These are phyloP conservation scores for Mycena pura DNA, from an alignment of 768 basidiomycete species.

Conservation along the genomic window DNA sequence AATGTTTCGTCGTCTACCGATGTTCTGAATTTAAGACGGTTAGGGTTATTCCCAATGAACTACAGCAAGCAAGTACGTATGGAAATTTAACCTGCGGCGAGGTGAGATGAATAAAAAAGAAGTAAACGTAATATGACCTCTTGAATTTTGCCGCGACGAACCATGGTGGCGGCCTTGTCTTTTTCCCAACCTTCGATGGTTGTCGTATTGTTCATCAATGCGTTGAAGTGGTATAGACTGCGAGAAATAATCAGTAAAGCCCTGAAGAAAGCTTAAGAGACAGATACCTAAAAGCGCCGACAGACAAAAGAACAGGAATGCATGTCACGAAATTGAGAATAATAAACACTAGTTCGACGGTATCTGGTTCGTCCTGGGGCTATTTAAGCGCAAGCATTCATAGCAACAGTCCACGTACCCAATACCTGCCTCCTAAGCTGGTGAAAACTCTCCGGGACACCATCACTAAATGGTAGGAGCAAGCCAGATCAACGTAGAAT, in stretches of 20 bases:
- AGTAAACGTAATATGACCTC: constrained; percentile 59
- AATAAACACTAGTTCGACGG: constrained; percentile 79
- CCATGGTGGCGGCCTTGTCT: constrained; percentile 88
- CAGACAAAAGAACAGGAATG: constrained; percentile 83
- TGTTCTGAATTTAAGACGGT: constrained; percentile 59
- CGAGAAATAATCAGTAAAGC: background rate
- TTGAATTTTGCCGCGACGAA: constrained; percentile 83
- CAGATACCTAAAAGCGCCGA: constrained; percentile 86
- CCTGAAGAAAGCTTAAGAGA: background rate
- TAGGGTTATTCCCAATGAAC: background rate
- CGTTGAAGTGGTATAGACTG: constrained; percentile 88
- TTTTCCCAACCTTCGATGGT: constrained; percentile 99
- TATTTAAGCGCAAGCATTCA: background rate
- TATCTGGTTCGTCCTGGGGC: constrained; percentile 71
- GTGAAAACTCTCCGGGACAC: constrained; percentile 67
- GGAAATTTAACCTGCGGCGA: constrained; percentile 81
- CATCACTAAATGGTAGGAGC: constrained; percentile 88
- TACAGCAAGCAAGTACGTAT: constrained; percentile 64
- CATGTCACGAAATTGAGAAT: constrained; percentile 88
- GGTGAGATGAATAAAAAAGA: background rate
- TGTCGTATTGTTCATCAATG: constrained; percentile 80
- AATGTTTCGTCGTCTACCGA: constrained; percentile 78
- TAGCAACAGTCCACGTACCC: constrained; percentile 48
- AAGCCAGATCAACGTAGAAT: constrained; percentile 90
- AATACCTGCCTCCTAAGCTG: constrained; percentile 51